Evolutionary conservation across 495 filamentous ascomycete genomes (phyloP).

Genomic region (Penicillium coprophilum): DNA sequence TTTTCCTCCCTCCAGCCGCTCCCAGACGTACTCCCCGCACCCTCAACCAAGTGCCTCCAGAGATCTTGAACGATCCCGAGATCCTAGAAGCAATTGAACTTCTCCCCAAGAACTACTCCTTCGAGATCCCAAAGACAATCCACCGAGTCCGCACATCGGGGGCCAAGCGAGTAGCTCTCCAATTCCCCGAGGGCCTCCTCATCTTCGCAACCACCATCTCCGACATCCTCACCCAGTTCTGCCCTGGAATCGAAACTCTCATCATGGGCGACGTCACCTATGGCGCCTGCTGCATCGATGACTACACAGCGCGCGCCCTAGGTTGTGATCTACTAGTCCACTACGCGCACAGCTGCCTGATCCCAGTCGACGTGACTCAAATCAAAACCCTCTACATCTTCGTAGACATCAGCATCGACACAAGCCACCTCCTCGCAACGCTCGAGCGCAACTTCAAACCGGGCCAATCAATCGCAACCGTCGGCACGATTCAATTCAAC

Average conservation of each 20-base stretch:
- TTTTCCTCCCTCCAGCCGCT: constrained; percentile 39
- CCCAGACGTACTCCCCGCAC: constrained; percentile 69
- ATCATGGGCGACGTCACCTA: constrained; percentile 99
- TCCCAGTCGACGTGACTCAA: constrained; percentile 90
- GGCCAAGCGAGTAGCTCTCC: constrained; percentile 79
- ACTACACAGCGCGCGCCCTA: constrained; percentile 92
- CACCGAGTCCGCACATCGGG: constrained; percentile 80
- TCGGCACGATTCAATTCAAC: constrained; percentile 99
- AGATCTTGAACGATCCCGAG: constrained; percentile 83
- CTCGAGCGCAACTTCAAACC: constrained; percentile 84
- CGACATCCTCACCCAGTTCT: constrained; percentile 94
- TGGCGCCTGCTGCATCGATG: constrained; percentile 97
- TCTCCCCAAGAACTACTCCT: constrained; percentile 91
- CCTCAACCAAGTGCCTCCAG: constrained; percentile 83
- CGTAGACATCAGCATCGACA: constrained; percentile 96
- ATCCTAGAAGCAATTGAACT: constrained; percentile 85
- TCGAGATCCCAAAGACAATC: constrained; percentile 98
- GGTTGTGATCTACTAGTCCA: constrained; percentile 95
- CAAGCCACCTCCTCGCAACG: constrained; percentile 76
- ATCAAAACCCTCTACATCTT: constrained; percentile 98
- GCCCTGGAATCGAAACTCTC: constrained; percentile 81
- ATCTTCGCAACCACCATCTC: constrained; percentile 97
- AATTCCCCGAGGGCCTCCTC: constrained; percentile 94
- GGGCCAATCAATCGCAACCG: constrained; percentile 84
- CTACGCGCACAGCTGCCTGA: constrained; percentile 95